These are phyloP conservation scores for Schizophyllum commune DNA, from an alignment of 1,284 basidiomycete species.

Conservation along the genomic window DNA sequence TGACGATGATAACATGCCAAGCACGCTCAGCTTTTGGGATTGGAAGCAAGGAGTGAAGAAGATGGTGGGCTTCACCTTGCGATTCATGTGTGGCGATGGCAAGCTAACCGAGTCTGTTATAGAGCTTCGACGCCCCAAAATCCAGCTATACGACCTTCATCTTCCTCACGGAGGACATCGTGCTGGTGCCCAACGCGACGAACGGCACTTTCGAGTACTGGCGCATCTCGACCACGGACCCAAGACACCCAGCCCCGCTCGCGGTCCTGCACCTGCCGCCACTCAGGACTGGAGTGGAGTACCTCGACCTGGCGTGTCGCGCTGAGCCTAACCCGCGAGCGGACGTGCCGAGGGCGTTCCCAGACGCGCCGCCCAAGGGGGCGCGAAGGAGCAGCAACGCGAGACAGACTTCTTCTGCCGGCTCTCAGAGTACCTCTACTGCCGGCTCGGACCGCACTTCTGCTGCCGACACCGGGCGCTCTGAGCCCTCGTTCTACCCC, in stretches of 20 bases:
- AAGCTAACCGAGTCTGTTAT: neutral
- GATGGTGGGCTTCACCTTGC: conserved; percentile 5
- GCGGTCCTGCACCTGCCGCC: conserved; percentile 25
- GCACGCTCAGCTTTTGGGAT: conserved; percentile 8
- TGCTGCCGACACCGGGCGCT: neutral
- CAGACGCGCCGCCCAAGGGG: neutral
- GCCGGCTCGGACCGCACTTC: conserved; percentile 1
- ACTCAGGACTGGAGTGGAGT: conserved; percentile 17
- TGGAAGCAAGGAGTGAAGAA: conserved; percentile 10
- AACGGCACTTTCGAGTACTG: conserved; percentile 6
- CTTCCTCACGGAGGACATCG: conserved; percentile 11
- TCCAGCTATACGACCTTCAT: conserved; percentile 6
- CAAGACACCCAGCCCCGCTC: neutral
- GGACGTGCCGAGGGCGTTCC: neutral
- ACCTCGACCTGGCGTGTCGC: conserved; percentile 30
- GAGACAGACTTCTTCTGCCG: neutral
- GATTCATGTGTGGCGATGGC: neutral
- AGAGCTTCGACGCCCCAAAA: neutral
- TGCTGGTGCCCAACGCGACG: conserved; percentile 8
- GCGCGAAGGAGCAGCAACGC: conserved; percentile 10
- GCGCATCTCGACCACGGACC: neutral
- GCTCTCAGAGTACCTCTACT: conserved; percentile 1
- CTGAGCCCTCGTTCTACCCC: conserved; percentile 22
- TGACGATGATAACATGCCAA: neutral
- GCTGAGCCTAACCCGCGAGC: conserved; percentile 35